Percentiles rank a stretch among this genome's conserved stretches.
phyloP scores from a whole-genome alignment of 2,329 filamentous ascomycete genomes.

The Aspergillus nomiae region DNA sequence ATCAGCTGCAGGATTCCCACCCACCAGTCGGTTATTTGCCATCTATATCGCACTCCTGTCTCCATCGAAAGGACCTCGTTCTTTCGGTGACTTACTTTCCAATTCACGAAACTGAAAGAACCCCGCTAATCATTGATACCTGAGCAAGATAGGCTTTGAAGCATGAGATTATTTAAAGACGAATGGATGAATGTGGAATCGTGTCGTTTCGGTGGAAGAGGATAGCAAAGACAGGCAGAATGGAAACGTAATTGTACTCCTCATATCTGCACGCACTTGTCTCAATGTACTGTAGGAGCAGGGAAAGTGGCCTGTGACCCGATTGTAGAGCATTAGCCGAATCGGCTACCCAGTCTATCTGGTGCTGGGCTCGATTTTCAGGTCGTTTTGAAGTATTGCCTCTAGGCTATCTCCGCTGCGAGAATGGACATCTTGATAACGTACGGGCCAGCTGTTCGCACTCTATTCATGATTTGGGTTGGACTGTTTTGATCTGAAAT shows the following conservation, averaged over 20 bases:
- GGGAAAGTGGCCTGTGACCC: not conserved
- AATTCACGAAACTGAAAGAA: constrained; percentile 26
- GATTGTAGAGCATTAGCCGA: not conserved
- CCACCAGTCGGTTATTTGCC: constrained; percentile 24
- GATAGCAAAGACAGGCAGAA: constrained; percentile 22
- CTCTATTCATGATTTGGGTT: constrained; percentile 60
- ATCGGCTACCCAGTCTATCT: not conserved
- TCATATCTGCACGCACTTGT: constrained; percentile 2
- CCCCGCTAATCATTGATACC: constrained; percentile 39
- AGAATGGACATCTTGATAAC: not conserved
- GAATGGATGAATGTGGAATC: constrained; percentile 22
- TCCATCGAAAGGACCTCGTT: constrained; percentile 10
- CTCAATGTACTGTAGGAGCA: not conserved
- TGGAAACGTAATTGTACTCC: constrained; percentile 10
- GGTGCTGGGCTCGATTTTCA: not conserved
- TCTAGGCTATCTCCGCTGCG: not conserved
- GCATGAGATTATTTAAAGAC: constrained; percentile 30
- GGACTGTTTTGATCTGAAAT: constrained; percentile 91
- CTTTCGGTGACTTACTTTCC: constrained; percentile 18
- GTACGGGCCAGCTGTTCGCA: not conserved
- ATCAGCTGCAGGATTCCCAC: constrained; percentile 17
- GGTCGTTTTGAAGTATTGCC: not conserved
- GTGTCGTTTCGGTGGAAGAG: constrained; percentile 17
- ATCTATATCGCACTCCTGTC: constrained; percentile 14
- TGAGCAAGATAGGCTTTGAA: constrained; percentile 50